Base-by-base conservation (phyloP, 257 asterid species). In the Cynanchum wilfordii region DNA sequence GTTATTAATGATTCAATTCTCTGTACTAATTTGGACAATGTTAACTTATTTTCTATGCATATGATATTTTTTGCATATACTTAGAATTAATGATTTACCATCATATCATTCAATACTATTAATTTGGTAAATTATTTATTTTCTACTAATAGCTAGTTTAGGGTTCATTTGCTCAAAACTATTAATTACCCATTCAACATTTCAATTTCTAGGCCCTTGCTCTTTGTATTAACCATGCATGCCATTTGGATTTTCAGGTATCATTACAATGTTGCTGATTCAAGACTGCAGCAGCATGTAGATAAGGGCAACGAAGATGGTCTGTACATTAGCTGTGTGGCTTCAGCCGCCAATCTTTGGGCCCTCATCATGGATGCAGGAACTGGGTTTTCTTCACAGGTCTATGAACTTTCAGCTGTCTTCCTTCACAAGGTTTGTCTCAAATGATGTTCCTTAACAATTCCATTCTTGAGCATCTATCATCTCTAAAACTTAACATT, bases 351-450 rank as follows among this genome's bases (percentile, higher is more conserved):
- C 76, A 93, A 87, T 79, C 97, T 93, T 67, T 93, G 97, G 98
- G 98, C 98, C 79, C 85, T 93, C 72, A 93, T 93, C 82, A 93
- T 93, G 98, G 97, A 91, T 83, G 98, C 98, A 8, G 96, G 98
- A 73, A 90, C 98, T 11, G 96, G 96, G 70, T 93, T 93, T 81
- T 78, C 69, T 51, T 87, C 96, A 0, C 98, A 93, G 83, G 98
- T 91, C 69, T 93, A 93, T 68, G 97, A 93, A 82, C 98, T 91
- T 79, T 89, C 96, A 78, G 79, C 96, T 56, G 88, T 87, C 72
- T 93, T 93, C 87, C 94, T 93, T 71, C 96, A 93, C 66, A 93
- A 89, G 96, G 98, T 93, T 57, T 77, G 82, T 75, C 63, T 13
- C 63, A 66, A 16, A 16, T 38, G 52, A 19, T 66, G 60, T 19